Evolutionary conservation across 331 rosid species (phyloP).

Genomic region (Malus hybrid): DNA sequence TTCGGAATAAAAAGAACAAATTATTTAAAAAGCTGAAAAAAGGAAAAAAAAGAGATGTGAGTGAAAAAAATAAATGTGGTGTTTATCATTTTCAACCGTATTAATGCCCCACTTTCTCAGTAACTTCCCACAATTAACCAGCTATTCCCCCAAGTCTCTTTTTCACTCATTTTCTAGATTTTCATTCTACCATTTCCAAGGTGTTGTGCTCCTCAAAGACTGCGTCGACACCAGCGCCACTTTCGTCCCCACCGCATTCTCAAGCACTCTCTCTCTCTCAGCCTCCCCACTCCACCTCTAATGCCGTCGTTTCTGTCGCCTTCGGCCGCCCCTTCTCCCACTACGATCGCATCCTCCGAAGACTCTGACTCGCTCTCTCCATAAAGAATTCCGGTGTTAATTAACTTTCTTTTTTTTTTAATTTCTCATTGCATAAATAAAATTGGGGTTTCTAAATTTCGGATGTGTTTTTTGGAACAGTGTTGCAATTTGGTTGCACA

Average conservation of each 20-base stretch:
- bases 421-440: neutral
- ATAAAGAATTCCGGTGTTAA: neutral
- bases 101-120: no score
- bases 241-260: constrained; percentile 25
- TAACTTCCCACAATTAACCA: no score
- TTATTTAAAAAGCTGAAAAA: no score
- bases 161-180: no score
- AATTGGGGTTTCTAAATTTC: constrained; percentile 2
- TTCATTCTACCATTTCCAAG: no score
- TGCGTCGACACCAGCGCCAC: no score
- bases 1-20: no score
- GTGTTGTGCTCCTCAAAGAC: no score
- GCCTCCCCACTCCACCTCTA: constrained; percentile 30
- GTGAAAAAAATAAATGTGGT: no score
- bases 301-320: constrained; percentile 59
- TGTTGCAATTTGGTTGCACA: constrained; percentile 87
- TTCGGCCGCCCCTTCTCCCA: constrained; percentile 65
- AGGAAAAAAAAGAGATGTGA: no score
- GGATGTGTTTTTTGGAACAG: constrained; percentile 25
- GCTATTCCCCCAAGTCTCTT: no score
- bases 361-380: constrained; percentile 5
- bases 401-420: neutral
- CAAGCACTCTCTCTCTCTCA: constrained; percentile 46
- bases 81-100: no score
- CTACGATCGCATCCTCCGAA: constrained; percentile 78